phyloP scores from a whole-genome alignment of 2,329 filamentous ascomycete species.

The Pyrenophora graminea region DNA sequence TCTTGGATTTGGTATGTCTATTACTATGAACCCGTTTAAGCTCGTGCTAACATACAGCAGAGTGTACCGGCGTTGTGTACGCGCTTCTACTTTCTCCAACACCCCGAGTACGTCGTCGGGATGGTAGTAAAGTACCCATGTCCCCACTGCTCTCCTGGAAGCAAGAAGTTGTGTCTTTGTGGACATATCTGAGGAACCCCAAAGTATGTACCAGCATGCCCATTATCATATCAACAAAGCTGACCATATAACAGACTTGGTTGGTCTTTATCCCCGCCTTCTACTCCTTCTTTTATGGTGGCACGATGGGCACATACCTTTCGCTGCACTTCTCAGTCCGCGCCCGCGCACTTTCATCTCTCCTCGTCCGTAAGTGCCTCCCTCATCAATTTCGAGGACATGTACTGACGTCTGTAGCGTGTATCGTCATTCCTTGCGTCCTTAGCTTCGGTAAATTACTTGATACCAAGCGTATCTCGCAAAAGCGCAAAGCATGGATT shows the following conservation, averaged over 20 bases:
- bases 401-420: constrained; percentile 2
- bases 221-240: background rate
- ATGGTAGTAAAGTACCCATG: constrained; percentile 4
- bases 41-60: background rate
- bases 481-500: constrained; percentile 10
- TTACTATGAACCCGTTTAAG: background rate
- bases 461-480: constrained; percentile 7
- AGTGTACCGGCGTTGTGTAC: constrained; percentile 12
- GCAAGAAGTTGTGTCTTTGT: constrained; percentile 8
- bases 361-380: constrained; percentile 9
- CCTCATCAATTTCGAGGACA: no score
- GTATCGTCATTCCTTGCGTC: constrained; percentile 8
- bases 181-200: background rate
- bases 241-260: constrained; percentile 6
- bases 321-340: constrained; percentile 17
- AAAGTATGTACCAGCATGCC: background rate
- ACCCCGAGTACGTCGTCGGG: constrained; percentile 5
- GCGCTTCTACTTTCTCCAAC: constrained; percentile 11
- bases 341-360: constrained; percentile 13
- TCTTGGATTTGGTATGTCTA: constrained; percentile 10
- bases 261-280: constrained; percentile 10
- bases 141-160: constrained; percentile 2
- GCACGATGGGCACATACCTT: constrained; percentile 15
- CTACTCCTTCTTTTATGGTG: constrained; percentile 18
- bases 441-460: constrained; percentile 13